These are phyloP conservation scores for Ceratocystis harringtonii DNA, from an alignment of 2,329 filamentous ascomycete genomes.

Conservation along the genomic window DNA sequence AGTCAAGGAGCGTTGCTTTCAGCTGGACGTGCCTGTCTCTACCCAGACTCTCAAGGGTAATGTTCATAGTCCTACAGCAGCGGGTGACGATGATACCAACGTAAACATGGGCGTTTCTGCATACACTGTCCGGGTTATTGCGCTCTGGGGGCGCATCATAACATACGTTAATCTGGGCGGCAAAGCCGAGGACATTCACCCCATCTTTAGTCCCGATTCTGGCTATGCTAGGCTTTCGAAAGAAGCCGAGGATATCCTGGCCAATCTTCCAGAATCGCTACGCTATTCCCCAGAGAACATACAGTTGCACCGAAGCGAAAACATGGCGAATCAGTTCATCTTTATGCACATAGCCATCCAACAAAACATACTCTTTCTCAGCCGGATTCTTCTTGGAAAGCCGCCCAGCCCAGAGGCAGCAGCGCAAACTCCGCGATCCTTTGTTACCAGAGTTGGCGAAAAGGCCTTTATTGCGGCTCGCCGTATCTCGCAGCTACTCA, in stretches of 20 bases:
- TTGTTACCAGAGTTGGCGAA: constrained; percentile 58
- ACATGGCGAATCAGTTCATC: constrained; percentile 78
- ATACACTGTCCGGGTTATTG: constrained; percentile 72
- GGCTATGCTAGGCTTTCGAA: constrained; percentile 55
- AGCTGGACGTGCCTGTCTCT: constrained; percentile 75
- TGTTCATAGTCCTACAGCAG: constrained; percentile 45
- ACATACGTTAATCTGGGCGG: constrained; percentile 84
- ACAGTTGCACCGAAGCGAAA: constrained; percentile 67
- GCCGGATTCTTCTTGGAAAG: constrained; percentile 43
- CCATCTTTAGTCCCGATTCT: constrained; percentile 74
- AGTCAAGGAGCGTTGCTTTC: constrained; percentile 77
- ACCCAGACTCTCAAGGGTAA: constrained; percentile 71
- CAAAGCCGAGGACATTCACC: constrained; percentile 58
- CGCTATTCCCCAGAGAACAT: constrained; percentile 69
- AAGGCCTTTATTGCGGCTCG: constrained; percentile 74
- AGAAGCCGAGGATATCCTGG: constrained; percentile 55
- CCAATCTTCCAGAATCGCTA: constrained; percentile 54
- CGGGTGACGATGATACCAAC: constrained; percentile 40
- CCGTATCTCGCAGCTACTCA: constrained; percentile 69
- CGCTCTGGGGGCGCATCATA: constrained; percentile 80
- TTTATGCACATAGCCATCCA: constrained; percentile 83
- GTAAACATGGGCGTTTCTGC: constrained; percentile 91
- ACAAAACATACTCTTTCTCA: constrained; percentile 80
- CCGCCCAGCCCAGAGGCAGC: constrained; percentile 14
- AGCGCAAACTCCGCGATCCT: constrained; percentile 55